A percentile compares a stretch with the other conserved stretches of the same genome.
Conservation (phyloP, 192 early-diverging fungal genomes). For the Gonapodya sp. region DNA sequence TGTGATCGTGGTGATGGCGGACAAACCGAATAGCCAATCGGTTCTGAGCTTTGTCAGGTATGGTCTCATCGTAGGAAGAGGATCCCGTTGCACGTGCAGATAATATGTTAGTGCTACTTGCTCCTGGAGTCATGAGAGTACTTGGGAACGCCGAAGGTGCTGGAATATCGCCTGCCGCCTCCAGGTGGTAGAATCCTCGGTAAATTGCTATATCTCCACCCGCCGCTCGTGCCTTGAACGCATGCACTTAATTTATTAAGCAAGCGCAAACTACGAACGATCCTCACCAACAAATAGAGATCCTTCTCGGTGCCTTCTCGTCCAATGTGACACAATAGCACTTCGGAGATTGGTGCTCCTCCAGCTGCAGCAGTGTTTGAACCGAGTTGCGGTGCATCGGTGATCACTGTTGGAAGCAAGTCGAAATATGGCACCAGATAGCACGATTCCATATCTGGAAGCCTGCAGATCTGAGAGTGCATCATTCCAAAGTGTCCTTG, state of each 20-base stretch:
- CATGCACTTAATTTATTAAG: slow-evolving; percentile 3
- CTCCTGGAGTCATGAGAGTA: neutral
- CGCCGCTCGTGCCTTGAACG: slow-evolving; percentile 45
- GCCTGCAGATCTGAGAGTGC: neutral
- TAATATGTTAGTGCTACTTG: neutral
- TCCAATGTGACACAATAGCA: slow-evolving; percentile 59
- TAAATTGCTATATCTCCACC: slow-evolving; percentile 64
- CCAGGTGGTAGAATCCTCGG: slow-evolving; percentile 24
- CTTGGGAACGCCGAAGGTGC: neutral
- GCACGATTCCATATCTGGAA: neutral
- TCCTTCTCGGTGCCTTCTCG: slow-evolving; percentile 28
- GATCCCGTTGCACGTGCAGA: neutral
- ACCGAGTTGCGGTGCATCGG: slow-evolving; percentile 35
- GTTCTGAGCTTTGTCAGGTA: slow-evolving; percentile 11
- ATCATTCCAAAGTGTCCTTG: no score
- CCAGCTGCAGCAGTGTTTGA: slow-evolving; percentile 20
- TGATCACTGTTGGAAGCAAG: slow-evolving; percentile 40
- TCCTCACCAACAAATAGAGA: slow-evolving; percentile 62
- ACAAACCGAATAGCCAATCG: slow-evolving; percentile 60
- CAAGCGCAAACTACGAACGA: neutral
- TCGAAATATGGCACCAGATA: slow-evolving; percentile 39
- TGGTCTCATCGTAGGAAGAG: neutral
- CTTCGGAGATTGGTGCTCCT: slow-evolving; percentile 53
- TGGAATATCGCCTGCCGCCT: neutral
- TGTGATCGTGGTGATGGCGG: slow-evolving; percentile 50